Conservation (phyloP, 2,329 filamentous ascomycete genomes). For the Didymella segeticola region DNA sequence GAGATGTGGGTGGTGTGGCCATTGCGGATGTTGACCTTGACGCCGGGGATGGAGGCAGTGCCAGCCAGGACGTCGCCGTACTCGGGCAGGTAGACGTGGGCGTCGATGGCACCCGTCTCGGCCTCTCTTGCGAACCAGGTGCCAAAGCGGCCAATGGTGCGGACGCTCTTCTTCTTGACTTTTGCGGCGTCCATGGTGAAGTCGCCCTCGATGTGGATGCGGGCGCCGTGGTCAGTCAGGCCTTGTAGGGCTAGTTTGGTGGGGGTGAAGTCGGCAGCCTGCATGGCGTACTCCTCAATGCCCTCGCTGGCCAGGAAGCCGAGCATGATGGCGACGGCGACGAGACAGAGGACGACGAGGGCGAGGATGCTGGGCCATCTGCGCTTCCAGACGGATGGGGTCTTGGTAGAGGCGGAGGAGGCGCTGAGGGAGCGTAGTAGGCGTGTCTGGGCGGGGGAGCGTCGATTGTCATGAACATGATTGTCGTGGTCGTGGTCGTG, state of each 20-base stretch:
- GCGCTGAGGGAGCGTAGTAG: slow-evolving; percentile 45
- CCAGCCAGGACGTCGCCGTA: slow-evolving; percentile 81
- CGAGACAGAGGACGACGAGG: slow-evolving; percentile 67
- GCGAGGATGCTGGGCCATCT: slow-evolving; percentile 83
- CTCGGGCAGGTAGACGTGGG: slow-evolving; percentile 82
- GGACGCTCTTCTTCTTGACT: slow-evolving; percentile 73
- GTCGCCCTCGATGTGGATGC: slow-evolving; percentile 79
- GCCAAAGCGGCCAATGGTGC: slow-evolving; percentile 76
- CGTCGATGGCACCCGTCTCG: slow-evolving; percentile 73
- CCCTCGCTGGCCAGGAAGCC: slow-evolving; percentile 82
- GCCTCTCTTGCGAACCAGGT: slow-evolving; percentile 82
- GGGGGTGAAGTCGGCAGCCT: slow-evolving; percentile 81
- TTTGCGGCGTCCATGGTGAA: slow-evolving; percentile 80
- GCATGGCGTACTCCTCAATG: slow-evolving; percentile 84
- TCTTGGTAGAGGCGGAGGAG: slow-evolving; percentile 33
- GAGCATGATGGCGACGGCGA: slow-evolving; percentile 75
- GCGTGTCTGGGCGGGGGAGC: slow-evolving; percentile 45
- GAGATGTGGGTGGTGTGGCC: slow-evolving; percentile 79
- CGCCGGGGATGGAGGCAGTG: slow-evolving; percentile 74
- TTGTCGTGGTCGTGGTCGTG: slow-evolving; percentile 23
- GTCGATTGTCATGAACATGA: slow-evolving; percentile 17
- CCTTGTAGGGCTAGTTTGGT: slow-evolving; percentile 85
- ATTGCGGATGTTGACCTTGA: slow-evolving; percentile 79
- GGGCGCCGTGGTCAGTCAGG: slow-evolving; percentile 79
- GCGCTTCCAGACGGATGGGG: slow-evolving; percentile 49